Evolutionary conservation across 164 flowering plant genomes (phyloP), one percentile per base, ranked within the genome.

Genomic region (Vitis rotundifolia): DNA sequence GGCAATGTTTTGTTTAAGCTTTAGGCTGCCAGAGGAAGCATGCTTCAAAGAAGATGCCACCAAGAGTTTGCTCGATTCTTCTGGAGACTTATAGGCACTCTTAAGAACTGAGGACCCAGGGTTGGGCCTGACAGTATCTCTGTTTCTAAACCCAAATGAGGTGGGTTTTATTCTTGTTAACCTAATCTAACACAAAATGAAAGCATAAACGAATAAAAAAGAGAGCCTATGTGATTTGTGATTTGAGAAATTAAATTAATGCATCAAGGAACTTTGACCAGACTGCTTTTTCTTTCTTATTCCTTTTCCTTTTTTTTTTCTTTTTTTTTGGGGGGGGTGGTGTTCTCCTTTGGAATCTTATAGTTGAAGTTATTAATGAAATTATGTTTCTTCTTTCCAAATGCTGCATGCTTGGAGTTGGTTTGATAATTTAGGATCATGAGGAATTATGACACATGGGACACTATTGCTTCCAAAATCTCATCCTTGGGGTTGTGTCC

Each of bases 1-100:
- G 99, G 95, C 88, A 29, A 96, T 96, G 99, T 88, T 74, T 75
- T 96, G 98, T 74, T 80, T 93, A 64, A 93, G 97, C 78, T 93
- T 93, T 76, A 79, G 85, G 82, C 83, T 96, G 73, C 93, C 97
- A 3, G 89, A 80, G 68, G 88, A 93, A 86, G 76, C 87, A 44
- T 90, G 96, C 76, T 53, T 81, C 64, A 64, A 14, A 52, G 79
- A 76, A 60, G 80, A 78, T 13, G 59, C 26, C 61, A 19, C 57
- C 22, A 50, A 59, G 50, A 56, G 29, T 68, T 47, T 14, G 12
- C 59, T 47, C 14, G 63, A 59, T 16, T 66, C 72, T 69, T 18
- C 64, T 58, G 58, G 8, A 2, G 63, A 52, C 44, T 52, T 37
- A 37, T 48, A 60, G 48, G 37, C 37, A 19, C n/a, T 28, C n/a